A percentile compares a stretch with the other conserved stretches of the same genome.
These are phyloP conservation scores for Dothideomycetes sp. DNA, from an alignment of 2,329 filamentous ascomycete species.

Conservation along the genomic window DNA sequence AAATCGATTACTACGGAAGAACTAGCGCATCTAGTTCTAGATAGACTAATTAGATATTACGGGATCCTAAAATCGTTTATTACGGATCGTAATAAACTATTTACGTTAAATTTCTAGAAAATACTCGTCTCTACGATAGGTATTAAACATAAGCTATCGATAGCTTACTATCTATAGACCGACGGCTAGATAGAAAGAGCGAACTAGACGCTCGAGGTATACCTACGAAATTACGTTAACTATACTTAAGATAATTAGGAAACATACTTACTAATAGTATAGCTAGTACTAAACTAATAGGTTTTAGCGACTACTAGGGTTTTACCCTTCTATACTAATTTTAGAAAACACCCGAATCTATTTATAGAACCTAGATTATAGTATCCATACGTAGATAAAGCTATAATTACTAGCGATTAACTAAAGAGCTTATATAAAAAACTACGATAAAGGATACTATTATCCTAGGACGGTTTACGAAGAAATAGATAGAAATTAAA, in stretches of 20 bases:
- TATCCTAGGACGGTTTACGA: background rate
- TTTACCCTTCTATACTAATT: slow-evolving; percentile 19
- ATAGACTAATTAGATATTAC: slow-evolving; percentile 16
- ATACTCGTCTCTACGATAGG: slow-evolving; percentile 14
- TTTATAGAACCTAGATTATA: background rate
- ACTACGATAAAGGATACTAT: background rate
- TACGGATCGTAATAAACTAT: slow-evolving; percentile 19
- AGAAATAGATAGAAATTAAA: background rate
- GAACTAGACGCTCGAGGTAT: slow-evolving; percentile 21
- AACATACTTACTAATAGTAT: slow-evolving; percentile 16
- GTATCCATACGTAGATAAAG: background rate
- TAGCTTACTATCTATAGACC: slow-evolving; percentile 21
- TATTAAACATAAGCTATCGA: slow-evolving; percentile 20
- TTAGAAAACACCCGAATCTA: slow-evolving; percentile 10
- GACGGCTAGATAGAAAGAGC: slow-evolving; percentile 22
- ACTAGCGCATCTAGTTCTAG: slow-evolving; percentile 16
- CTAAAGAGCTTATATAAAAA: background rate
- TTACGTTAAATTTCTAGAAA: slow-evolving; percentile 19
- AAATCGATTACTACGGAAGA: slow-evolving; percentile 14
- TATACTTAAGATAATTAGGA: slow-evolving; percentile 20
- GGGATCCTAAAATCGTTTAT: slow-evolving; percentile 16
- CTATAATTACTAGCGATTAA: background rate
- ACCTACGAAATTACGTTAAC: slow-evolving; percentile 19
- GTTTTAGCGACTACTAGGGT: slow-evolving; percentile 13
- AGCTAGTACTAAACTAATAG: slow-evolving; percentile 20